Evolutionary conservation across 495 filamentous ascomycete genomes (phyloP), one percentile per base, ranked within the genome.

Genomic region (Rostrohypoxylon terebratum): DNA sequence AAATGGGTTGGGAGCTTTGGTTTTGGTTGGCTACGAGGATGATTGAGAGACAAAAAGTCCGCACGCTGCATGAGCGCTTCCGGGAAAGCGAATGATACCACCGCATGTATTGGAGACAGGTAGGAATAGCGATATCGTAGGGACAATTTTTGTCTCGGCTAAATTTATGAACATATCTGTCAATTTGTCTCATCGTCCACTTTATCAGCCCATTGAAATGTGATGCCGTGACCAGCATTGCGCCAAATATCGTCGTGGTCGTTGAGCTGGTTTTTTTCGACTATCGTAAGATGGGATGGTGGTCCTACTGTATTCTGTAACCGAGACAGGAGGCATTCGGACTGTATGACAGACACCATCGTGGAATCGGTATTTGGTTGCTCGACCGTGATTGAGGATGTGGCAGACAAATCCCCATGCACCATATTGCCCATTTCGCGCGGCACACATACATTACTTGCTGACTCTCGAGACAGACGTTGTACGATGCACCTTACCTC

Each of bases 81-180:
- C 33, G 68, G 28, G 48, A 71, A 68, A 67, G 63, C 72, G 63
- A 71, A 74, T 63, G 63, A 63, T 68, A 65, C 63, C 72, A 67
- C 59, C 34, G 54, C 57, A 66, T 62, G 62, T 55, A 18, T 38
- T 53, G 10, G 40, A 3, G 53, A 60, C 60, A 67, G 51, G 55
- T 63, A 67, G 51, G 55, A 44, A 59, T 21, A 33, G 47, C 23
- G 23, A n/a, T 16, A 3, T 31, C 38, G n/a, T 14, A 3, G 54
- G 54, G 45, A 31, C 3, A 1, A 16, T 40, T 57, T 62, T 61
- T 9, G 23, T 62, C 44, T 62, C 25, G 34, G 36, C 10, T 55
- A 31, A 18, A 1, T 51, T 57, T 65, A 62, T 69, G 28, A 55
- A 54, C n/a, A 48, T 47, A 45, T n/a, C n/a, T 36, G 33, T 36